phyloP scores from a whole-genome alignment of 1,139 yeast genomes.

The Hanseniaspora uvarum region DNA sequence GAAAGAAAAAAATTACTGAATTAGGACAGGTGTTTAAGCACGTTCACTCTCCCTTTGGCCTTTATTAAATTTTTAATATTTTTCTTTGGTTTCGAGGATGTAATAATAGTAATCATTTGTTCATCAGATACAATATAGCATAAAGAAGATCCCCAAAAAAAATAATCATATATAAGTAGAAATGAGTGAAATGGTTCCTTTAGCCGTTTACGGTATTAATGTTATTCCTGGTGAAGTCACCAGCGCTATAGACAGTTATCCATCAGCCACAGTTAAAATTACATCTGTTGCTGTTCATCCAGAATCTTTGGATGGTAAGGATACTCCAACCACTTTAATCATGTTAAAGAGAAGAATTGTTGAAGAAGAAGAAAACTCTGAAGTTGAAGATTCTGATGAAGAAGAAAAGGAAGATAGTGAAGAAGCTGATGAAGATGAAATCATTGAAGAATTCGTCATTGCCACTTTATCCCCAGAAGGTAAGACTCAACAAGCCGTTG shows the following conservation, averaged over 20 bases:
- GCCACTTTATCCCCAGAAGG: constrained; percentile 82
- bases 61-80: neutral
- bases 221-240: constrained; percentile 77
- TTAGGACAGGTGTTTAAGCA: neutral
- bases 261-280: constrained; percentile 79
- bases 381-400: constrained; percentile 32
- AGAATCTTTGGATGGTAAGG: constrained; percentile 65
- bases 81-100: neutral
- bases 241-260: constrained; percentile 75
- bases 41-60: neutral
- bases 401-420: constrained; percentile 31
- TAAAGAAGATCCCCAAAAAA: neutral
- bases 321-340: constrained; percentile 78
- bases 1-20: neutral
- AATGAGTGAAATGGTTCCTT: constrained; percentile 66
- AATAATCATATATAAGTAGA: constrained; percentile 17
- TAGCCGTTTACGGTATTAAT: constrained; percentile 76
- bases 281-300: constrained; percentile 96
- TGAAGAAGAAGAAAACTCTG: constrained; percentile 36
- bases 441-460: constrained; percentile 66
- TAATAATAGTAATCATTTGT: neutral
- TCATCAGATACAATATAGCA: neutral
- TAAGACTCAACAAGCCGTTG: constrained; percentile 82
- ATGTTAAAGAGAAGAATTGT: constrained; percentile 62
- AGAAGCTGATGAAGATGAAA: constrained; percentile 44